Evolutionary conservation across 169 alveolate genomes (phyloP).

Genomic region (Plasmodium sp.): DNA sequence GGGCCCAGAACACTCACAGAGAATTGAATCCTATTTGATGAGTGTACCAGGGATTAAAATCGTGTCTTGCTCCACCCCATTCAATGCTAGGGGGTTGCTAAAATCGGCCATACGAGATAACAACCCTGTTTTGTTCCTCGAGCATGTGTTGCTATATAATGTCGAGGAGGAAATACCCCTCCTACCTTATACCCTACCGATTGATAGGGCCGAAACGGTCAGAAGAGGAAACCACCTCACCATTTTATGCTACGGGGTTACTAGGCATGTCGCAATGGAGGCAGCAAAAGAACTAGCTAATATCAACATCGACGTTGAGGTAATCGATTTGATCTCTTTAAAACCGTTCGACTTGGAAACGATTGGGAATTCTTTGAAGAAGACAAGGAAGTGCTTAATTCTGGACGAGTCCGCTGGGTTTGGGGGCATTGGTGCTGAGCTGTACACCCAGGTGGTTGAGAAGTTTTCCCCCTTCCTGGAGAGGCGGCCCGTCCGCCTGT

Average conservation of each 20-base stretch:
- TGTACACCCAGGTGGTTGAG: conserved; percentile 82
- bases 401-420: conserved; percentile 94
- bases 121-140: conserved; percentile 93
- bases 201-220: conserved; percentile 91
- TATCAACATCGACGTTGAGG: conserved; percentile 90
- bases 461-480: conserved; percentile 76
- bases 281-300: conserved; percentile 89
- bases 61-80: conserved; percentile 91
- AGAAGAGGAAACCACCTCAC: conserved; percentile 91
- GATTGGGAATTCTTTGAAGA: conserved; percentile 87
- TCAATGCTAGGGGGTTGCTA: conserved; percentile 91
- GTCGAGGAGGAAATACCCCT: conserved; percentile 87
- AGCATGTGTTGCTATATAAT: conserved; percentile 92
- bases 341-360: conserved; percentile 92
- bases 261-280: conserved; percentile 87
- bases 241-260: conserved; percentile 88
- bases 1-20: conserved; percentile 94
- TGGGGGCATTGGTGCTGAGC: conserved; percentile 93
- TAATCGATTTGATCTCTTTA: conserved; percentile 90
- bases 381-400: conserved; percentile 91
- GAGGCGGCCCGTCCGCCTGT: conserved; percentile 76
- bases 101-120: conserved; percentile 92
- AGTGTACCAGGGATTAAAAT: conserved; percentile 93
- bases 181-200: conserved; percentile 87
- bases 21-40: conserved; percentile 90